Conservation (phyloP, 148 eudicot species). For the Cornus kousa region DNA sequence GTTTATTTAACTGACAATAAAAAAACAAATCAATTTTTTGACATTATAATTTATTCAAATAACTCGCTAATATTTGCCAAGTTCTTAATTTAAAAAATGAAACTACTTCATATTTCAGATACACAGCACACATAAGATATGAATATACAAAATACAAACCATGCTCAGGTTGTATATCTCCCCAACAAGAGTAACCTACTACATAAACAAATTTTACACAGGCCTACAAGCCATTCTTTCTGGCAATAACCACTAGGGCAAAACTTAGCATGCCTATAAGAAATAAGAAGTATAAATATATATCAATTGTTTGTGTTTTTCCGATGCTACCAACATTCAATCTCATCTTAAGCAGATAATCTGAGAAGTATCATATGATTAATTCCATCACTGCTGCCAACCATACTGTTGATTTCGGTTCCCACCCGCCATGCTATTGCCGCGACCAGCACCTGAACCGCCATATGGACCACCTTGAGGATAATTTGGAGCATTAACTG, state of each 20-base stretch:
- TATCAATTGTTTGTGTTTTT: not conserved
- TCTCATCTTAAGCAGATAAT: not conserved
- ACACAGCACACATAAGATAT: too few species aligned
- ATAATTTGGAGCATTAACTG: constrained; percentile 36
- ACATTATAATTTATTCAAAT: too few species aligned
- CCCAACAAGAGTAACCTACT: not conserved
- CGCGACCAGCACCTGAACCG: constrained; percentile 54
- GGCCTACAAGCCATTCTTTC: not conserved
- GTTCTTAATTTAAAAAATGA: too few species aligned
- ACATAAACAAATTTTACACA: not conserved
- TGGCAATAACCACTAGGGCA: not conserved
- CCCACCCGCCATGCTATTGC: constrained; percentile 47
- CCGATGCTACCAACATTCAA: not conserved
- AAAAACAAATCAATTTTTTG: too few species aligned
- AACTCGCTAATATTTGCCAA: too few species aligned
- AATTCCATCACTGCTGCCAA: constrained; percentile 37
- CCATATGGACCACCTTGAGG: constrained; percentile 48
- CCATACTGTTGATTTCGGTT: constrained; percentile 59
- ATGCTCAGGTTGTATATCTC: not conserved
- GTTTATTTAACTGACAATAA: too few species aligned
- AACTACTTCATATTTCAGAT: too few species aligned
- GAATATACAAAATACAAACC: not conserved
- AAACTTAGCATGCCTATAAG: not conserved
- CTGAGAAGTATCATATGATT: not conserved
- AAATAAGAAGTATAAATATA: not conserved